Evolutionary conservation across 306 rosid species (phyloP), one percentile per base, ranked within the genome.

Genomic region (Begonia fuchsioides): DNA sequence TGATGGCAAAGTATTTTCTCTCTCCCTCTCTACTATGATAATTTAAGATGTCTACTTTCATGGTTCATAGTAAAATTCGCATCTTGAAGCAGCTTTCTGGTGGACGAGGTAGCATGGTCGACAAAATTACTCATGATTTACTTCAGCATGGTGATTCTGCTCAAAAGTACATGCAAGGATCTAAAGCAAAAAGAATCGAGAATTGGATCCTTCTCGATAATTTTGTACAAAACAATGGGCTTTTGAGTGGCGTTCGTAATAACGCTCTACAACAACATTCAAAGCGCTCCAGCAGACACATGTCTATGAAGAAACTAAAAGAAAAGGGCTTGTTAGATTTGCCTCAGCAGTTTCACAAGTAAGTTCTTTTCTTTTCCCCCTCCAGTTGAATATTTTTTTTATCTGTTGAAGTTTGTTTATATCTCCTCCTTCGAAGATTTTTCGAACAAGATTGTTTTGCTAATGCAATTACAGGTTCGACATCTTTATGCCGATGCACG

Each of bases 281-380:
- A n/a, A n/a, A n/a, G n/a, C n/a, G n/a, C n/a, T n/a, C n/a, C n/a
- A n/a, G n/a, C n/a, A n/a, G n/a, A n/a, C n/a, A n/a, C n/a, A n/a
- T 90, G 92, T 79, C 93, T 17, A 68, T 79, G 82, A 90, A 71
- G 59, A 75, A 76, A 18, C 94, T 74, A 52, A 84, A 84, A 59
- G 75, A 69, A 32, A 53, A 51, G 39, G 95, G 94, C 45, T 62
- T 80, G 46, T 49, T 81, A n/a, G 60, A 76, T 65, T 70, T 84
- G 68, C 81, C 87, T 52, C 62, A 15, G 51, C 82, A 84, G 53
- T 55, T 67, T 53, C 70, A 52, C 13, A 75, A 65, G 95, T 83
- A 69, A 74, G 84, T 65, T 1, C 44, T 46, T 9, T 14, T 43
- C 0, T 60, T 51, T 40, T 50, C 17, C 16, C 1, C 14, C 52